Evolutionary conservation across 495 filamentous ascomycete species (phyloP).

Genomic region (Tuber magnatum): DNA sequence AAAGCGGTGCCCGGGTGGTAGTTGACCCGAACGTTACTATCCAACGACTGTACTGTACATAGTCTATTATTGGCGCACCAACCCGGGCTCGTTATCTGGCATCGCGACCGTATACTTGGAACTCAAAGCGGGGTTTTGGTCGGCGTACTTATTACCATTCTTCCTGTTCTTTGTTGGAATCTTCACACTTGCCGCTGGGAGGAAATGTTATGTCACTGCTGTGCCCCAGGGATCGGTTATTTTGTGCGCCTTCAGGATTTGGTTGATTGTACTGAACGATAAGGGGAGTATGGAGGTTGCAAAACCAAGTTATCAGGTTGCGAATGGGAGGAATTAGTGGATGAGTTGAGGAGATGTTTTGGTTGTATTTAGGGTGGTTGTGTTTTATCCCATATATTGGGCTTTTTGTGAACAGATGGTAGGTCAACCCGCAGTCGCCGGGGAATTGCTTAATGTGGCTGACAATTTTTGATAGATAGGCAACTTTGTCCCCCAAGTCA

Average conservation of each 20-base stretch:
- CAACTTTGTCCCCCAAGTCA: conserved; percentile 67
- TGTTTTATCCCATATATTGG: conserved; percentile 54
- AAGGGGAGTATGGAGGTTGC: conserved; percentile 57
- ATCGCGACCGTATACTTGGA: conserved; percentile 46
- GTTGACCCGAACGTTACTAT: conserved; percentile 61
- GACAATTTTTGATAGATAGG: conserved; percentile 45
- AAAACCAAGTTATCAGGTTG: conserved; percentile 54
- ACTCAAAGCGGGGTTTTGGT: conserved; percentile 70
- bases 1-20: conserved; percentile 58
- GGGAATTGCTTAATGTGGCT: background rate
- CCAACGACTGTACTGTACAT: conserved; percentile 55
- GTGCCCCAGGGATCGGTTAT: conserved; percentile 61
- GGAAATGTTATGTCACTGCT: conserved; percentile 52
- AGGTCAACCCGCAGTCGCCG: background rate
- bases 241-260: conserved; percentile 51
- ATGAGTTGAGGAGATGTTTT: conserved; percentile 63
- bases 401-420: background rate
- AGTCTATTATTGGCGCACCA: conserved; percentile 65
- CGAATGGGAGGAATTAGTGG: conserved; percentile 54
- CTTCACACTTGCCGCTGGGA: conserved; percentile 54
- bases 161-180: conserved; percentile 55
- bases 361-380: conserved; percentile 61
- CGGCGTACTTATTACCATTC: conserved; percentile 60
- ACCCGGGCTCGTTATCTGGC: conserved; percentile 55
- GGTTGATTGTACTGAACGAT: conserved; percentile 55